A percentile compares a stretch with the other conserved stretches of the same genome.
Conservation (phyloP, 116 monocot genomes). For the Cymodocea nodosa region DNA sequence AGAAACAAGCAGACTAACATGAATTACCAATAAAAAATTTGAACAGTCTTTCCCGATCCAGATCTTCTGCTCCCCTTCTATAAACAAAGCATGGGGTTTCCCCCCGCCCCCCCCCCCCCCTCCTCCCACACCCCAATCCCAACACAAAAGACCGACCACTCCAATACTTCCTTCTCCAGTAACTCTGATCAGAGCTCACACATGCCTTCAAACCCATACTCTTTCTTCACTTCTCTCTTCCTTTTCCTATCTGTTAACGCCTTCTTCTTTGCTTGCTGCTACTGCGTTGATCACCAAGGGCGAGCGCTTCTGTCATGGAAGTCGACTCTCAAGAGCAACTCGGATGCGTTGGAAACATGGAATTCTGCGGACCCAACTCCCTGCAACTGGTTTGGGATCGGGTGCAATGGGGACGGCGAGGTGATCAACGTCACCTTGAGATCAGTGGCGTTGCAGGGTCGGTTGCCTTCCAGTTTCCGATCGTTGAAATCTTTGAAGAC, state of each 20-base stretch:
- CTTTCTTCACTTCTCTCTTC: slow-evolving; percentile 3
- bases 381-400: slow-evolving; percentile 70
- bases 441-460: slow-evolving; percentile 40
- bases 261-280: slow-evolving; percentile 11
- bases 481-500: slow-evolving; percentile 41
- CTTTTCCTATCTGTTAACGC: not conserved
- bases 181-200: not conserved
- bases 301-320: slow-evolving; percentile 81
- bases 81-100: slow-evolving; percentile 88
- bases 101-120: slow-evolving; percentile 69
- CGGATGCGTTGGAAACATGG: slow-evolving; percentile 44
- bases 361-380: slow-evolving; percentile 36
- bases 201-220: slow-evolving; percentile 5
- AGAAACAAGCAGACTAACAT: slow-evolving; percentile 2
- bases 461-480: slow-evolving; percentile 46
- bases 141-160: slow-evolving; percentile 22
- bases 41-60: slow-evolving; percentile 43
- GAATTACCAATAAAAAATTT: slow-evolving; percentile 5
- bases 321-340: slow-evolving; percentile 25
- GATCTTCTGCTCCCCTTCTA: slow-evolving; percentile 51
- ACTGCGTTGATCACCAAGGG: slow-evolving; percentile 58
- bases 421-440: slow-evolving; percentile 34
- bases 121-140: slow-evolving; percentile 77
- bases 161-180: not conserved
- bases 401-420: slow-evolving; percentile 34